These are phyloP conservation scores for Coccomyxa sp. DNA, from an alignment of 139 green algal species.

Conservation along the genomic window DNA sequence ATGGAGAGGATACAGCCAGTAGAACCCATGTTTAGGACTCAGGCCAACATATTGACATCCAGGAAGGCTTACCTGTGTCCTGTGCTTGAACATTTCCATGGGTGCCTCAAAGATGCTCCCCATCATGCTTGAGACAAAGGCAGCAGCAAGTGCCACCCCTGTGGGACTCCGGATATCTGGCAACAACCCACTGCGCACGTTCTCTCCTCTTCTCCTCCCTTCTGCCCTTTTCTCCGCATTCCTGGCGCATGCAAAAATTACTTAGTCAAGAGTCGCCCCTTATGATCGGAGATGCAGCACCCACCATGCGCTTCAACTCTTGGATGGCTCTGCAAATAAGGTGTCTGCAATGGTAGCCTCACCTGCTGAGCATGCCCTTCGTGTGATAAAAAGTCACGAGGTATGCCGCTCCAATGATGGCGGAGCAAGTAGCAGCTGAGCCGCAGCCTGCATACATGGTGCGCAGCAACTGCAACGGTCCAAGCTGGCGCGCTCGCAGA, in stretches of 20 bases:
- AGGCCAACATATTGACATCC: no score
- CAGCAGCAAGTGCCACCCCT: conserved; percentile 6
- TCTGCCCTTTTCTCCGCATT: no score
- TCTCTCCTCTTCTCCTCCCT: no score
- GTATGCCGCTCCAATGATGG: conserved; percentile 56
- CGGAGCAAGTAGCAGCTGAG: conserved; percentile 37
- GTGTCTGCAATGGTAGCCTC: no score
- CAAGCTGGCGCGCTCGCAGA: conserved; percentile 14
- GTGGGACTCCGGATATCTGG: background rate
- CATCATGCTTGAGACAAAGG: background rate
- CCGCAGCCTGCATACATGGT: conserved; percentile 46
- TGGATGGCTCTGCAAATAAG: background rate
- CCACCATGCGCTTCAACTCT: background rate
- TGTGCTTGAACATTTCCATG: conserved; percentile 63
- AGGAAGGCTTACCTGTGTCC: background rate
- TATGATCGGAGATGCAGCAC: background rate
- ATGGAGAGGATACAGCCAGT: background rate
- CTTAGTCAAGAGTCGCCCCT: background rate
- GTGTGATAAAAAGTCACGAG: conserved; percentile 34
- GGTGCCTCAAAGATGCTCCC: conserved; percentile 33
- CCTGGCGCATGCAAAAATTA: no score
- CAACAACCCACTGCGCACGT: no score
- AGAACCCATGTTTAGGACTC: no score
- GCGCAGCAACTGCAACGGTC: background rate
- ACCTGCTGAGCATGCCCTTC: conserved; percentile 2